Conservation (phyloP, 2,329 filamentous ascomycete species). For the Colletotrichum graminicola region DNA sequence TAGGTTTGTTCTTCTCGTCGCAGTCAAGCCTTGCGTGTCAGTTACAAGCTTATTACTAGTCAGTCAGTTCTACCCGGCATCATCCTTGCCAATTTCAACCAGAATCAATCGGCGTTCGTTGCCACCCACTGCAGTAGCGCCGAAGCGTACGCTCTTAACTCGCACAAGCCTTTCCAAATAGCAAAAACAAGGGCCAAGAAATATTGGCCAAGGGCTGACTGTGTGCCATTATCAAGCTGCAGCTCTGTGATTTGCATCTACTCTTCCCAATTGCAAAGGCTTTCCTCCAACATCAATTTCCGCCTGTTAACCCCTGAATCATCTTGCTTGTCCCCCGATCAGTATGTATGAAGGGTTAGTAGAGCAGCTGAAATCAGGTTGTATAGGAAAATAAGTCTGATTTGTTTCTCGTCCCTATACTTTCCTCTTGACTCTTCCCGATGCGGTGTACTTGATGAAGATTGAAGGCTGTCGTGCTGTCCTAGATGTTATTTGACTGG, state of each 20-base stretch:
- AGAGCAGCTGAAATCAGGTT: background rate
- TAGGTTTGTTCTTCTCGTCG: background rate
- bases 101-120: background rate
- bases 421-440: too few relatives aligned
- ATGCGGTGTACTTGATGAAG: too few relatives aligned
- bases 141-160: conserved; percentile 10
- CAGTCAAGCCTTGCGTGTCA: background rate
- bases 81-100: conserved; percentile 15
- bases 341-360: conserved; percentile 5
- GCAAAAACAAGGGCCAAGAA: background rate
- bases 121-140: conserved; percentile 17
- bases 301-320: background rate
- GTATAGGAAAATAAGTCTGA: conserved; percentile 24
- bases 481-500: too few relatives aligned
- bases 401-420: background rate
- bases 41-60: background rate
- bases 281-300: background rate
- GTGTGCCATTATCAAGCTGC: background rate
- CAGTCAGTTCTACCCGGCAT: conserved; percentile 8
- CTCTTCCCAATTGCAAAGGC: background rate
- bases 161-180: conserved; percentile 31
- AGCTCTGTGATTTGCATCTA: background rate
- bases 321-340: conserved; percentile 1
- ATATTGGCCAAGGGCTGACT: conserved; percentile 7
- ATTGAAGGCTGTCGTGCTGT: too few relatives aligned